Percentiles rank a stretch among this genome's conserved stretches.
Evolutionary conservation across 106 monocot genomes (phyloP).

Genomic region (Dioscorea zingiberensis): DNA sequence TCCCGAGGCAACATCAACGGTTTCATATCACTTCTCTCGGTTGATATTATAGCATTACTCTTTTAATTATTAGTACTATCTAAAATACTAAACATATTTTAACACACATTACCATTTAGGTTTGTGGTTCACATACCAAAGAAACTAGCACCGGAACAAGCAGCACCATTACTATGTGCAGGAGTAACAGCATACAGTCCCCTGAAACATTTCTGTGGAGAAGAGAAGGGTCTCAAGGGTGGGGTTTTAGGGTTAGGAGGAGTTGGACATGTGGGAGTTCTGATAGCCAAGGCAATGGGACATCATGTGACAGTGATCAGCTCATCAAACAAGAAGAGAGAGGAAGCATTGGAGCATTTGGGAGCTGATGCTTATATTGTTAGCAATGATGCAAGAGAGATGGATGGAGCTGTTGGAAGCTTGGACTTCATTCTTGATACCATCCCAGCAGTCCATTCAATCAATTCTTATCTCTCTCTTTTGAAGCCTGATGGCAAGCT

Average conservation of each 20-base stretch:
- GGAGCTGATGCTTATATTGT: slow-evolving; percentile 81
- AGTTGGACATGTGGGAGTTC: slow-evolving; percentile 94
- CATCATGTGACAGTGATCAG: slow-evolving; percentile 97
- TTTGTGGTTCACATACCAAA: slow-evolving; percentile 79
- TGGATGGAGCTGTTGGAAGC: slow-evolving; percentile 39
- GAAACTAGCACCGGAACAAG: slow-evolving; percentile 80
- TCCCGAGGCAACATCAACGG: no score
- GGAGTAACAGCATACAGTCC: slow-evolving; percentile 97
- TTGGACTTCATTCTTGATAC: slow-evolving; percentile 97
- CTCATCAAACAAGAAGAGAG: slow-evolving; percentile 77
- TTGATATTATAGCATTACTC: no score
- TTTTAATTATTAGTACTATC: no score
- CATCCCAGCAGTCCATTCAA: slow-evolving; percentile 65
- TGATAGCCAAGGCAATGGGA: slow-evolving; percentile 93
- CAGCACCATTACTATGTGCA: slow-evolving; percentile 89
- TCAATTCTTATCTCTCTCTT: slow-evolving; percentile 75
- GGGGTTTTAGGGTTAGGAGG: slow-evolving; percentile 89
- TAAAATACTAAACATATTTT: not conserved
- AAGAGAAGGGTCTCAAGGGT: slow-evolving; percentile 37
- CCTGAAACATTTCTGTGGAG: slow-evolving; percentile 63
- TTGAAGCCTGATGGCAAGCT: slow-evolving; percentile 71
- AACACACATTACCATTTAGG: slow-evolving; percentile 16
- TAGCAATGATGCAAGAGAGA: slow-evolving; percentile 55
- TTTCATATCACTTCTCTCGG: no score
- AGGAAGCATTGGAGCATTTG: slow-evolving; percentile 73